phyloP scores from a whole-genome alignment of 331 rosid genomes.

The Rhamnella rubrinervis region DNA sequence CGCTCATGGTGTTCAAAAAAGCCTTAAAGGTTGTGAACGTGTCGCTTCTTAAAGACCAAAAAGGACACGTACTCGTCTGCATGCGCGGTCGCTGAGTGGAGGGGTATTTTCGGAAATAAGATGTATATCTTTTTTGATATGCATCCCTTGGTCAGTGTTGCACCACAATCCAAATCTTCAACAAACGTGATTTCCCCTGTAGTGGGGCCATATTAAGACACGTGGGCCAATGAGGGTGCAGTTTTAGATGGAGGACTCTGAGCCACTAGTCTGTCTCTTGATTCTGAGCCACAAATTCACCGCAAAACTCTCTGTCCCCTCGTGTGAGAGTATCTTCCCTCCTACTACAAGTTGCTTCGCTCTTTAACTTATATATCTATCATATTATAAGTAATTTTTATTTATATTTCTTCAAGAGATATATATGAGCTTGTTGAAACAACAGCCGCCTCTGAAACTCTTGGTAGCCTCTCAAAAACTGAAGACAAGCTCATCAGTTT shows the following conservation, averaged over 20 bases:
- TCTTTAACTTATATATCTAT: neutral
- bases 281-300: conserved; percentile 55
- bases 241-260: conserved; percentile 58
- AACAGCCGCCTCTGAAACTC: conserved; percentile 24
- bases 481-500: neutral
- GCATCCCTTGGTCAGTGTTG: neutral
- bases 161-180: conserved; percentile 13
- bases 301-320: neutral
- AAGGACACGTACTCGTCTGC: neutral
- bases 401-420: neutral
- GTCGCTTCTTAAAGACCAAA: neutral
- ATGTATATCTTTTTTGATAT: neutral
- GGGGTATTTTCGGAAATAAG: conserved; percentile 11
- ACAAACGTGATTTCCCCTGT: neutral
- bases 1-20: too few relatives aligned
- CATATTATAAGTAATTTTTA: neutral
- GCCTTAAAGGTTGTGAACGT: neutral
- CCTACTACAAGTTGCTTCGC: conserved; percentile 12
- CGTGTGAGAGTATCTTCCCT: neutral
- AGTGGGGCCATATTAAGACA: conserved; percentile 28
- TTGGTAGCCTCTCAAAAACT: neutral
- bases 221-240: conserved; percentile 30
- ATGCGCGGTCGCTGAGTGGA: neutral
- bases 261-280: conserved; percentile 34
- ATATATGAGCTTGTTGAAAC: neutral